These are phyloP conservation scores for Tarenaya hassleriana DNA, from an alignment of 345 rosid species.

Conservation along the genomic window DNA sequence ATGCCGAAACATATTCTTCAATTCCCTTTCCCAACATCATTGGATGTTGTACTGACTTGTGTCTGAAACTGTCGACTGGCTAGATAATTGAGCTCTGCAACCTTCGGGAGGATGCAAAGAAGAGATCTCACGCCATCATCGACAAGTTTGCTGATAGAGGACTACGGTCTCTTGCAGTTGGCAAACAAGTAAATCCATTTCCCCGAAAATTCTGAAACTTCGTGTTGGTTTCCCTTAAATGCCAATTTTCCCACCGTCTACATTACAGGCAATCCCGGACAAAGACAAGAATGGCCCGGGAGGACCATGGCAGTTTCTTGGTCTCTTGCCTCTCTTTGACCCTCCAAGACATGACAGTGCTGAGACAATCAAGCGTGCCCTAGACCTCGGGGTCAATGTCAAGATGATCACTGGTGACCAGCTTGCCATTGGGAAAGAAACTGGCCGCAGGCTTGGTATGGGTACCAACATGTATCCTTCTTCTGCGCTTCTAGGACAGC, in stretches of 20 bases:
- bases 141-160: constrained; percentile 88
- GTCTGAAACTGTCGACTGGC: not conserved
- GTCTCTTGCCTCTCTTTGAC: constrained; percentile 85
- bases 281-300: constrained; percentile 65
- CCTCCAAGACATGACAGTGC: constrained; percentile 98
- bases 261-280: constrained; percentile 47
- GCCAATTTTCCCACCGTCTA: not conserved
- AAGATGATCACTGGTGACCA: constrained; percentile 99
- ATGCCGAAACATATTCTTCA: not conserved
- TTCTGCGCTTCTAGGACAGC: constrained; percentile 72
- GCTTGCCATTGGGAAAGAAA: constrained; percentile 87
- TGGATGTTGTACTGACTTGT: not conserved
- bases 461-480: constrained; percentile 98
- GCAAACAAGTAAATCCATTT: constrained; percentile 50
- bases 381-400: constrained; percentile 78
- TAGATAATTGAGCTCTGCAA: constrained; percentile 72
- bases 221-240: constrained; percentile 13
- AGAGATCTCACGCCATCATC: constrained; percentile 68
- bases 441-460: constrained; percentile 94
- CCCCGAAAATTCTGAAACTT: not conserved
- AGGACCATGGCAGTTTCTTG: constrained; percentile 81
- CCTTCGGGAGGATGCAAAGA: constrained; percentile 49
- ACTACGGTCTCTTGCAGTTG: constrained; percentile 70
- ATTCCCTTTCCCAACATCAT: not conserved
- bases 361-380: constrained; percentile 82